Evolutionary conservation across 129 eudicot species (phyloP).

Genomic region (Flaveria trinervia): DNA sequence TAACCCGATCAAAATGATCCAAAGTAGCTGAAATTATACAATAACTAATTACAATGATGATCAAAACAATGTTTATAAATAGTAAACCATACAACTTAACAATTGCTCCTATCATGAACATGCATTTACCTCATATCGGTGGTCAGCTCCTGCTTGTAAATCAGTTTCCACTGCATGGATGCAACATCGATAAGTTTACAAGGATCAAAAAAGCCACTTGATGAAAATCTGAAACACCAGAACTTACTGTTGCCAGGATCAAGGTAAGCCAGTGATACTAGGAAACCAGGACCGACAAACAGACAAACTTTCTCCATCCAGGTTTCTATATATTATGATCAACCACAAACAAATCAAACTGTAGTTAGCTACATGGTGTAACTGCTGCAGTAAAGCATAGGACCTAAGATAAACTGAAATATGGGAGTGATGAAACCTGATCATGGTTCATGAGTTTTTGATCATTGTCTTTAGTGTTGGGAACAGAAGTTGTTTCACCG

Average conservation of each 20-base stretch:
- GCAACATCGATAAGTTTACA: background rate
- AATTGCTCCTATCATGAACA: background rate
- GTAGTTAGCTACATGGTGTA: background rate
- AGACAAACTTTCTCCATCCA: conserved; percentile 56
- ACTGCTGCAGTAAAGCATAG: background rate
- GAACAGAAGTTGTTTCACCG: conserved; percentile 4
- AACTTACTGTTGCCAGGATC: conserved; percentile 64
- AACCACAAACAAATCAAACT: background rate
- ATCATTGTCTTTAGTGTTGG: conserved; percentile 23
- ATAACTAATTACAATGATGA: background rate
- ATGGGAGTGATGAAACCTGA: conserved; percentile 29
- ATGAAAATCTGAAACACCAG: background rate
- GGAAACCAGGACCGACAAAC: conserved; percentile 62
- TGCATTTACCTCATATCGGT: conserved; percentile 51
- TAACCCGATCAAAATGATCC: conserved; percentile 58
- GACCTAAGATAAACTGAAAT: background rate
- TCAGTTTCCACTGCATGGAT: conserved; percentile 60
- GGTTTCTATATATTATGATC: conserved; percentile 34
- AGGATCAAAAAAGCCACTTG: conserved; percentile 9
- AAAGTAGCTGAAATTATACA: conserved; percentile 44
- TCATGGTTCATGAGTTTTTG: conserved; percentile 33
- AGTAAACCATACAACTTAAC: background rate
- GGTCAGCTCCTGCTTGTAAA: conserved; percentile 71
- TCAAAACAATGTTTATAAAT: background rate
- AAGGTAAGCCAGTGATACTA: conserved; percentile 64